A percentile compares a stretch with the other conserved stretches of the same genome.
These are phyloP conservation scores for Phlebiopsis gigantea DNA, from an alignment of 768 basidiomycete genomes.

Conservation along the genomic window DNA sequence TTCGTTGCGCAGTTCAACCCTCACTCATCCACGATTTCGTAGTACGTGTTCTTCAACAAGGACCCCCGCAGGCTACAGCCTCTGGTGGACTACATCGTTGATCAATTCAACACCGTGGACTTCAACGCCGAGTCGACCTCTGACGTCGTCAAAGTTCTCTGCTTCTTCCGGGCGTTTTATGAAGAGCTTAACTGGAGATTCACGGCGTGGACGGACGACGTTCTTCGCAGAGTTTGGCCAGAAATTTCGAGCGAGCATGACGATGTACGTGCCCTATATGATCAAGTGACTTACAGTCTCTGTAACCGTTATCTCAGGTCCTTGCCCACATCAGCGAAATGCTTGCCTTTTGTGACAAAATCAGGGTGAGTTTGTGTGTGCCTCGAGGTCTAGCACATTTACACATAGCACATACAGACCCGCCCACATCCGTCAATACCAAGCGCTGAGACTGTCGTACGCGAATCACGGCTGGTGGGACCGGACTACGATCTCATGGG, in stretches of 20 bases:
- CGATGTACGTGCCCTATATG: conserved; percentile 49
- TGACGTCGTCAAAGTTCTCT: conserved; percentile 66
- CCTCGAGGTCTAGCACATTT: not conserved
- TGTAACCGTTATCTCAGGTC: conserved; percentile 38
- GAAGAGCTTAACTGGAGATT: conserved; percentile 80
- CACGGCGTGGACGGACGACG: conserved; percentile 66
- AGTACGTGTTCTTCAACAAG: conserved; percentile 74
- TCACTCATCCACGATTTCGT: not conserved
- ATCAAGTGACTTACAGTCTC: not conserved
- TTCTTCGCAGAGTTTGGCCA: conserved; percentile 62
- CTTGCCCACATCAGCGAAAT: conserved; percentile 73
- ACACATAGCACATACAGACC: conserved; percentile 40
- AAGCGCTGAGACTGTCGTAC: conserved; percentile 55
- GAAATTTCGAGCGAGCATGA: conserved; percentile 70
- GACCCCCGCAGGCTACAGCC: conserved; percentile 84
- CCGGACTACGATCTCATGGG: conserved; percentile 70
- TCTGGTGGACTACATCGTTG: conserved; percentile 67
- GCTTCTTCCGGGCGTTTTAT: conserved; percentile 65
- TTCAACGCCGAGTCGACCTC: conserved; percentile 81
- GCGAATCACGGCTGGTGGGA: conserved; percentile 55
- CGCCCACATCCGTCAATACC: conserved; percentile 58
- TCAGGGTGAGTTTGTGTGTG: conserved; percentile 43
- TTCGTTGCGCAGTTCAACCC: not conserved
- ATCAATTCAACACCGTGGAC: conserved; percentile 61
- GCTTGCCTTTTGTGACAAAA: conserved; percentile 64